A percentile compares a stretch with the other conserved stretches of the same genome.
Conservation (phyloP, 2,329 filamentous ascomycete species). For the Biscogniauxia mediterranea region DNA sequence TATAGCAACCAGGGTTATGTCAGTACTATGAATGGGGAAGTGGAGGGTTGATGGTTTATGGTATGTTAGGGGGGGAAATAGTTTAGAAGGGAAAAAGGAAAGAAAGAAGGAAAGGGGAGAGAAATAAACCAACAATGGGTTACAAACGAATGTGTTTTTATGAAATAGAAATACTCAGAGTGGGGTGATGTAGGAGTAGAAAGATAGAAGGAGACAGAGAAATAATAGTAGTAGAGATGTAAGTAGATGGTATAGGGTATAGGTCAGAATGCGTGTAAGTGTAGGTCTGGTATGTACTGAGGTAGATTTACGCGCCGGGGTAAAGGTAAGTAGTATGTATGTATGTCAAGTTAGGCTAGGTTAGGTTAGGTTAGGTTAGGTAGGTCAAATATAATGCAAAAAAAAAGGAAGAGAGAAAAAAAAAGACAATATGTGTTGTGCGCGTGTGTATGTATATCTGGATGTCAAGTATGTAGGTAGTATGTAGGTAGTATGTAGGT, state of each 20-base stretch:
- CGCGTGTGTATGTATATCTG: not conserved
- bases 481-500: not conserved
- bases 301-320: too few relatives aligned
- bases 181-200: not conserved
- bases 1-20: not conserved
- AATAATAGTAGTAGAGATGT: conserved; percentile 5
- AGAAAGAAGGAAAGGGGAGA: not conserved
- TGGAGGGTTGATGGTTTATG: conserved; percentile 1
- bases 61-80: not conserved
- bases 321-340: conserved; percentile 2
- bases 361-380: too few relatives aligned
- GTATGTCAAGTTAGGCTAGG: not conserved
- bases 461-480: not conserved
- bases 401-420: not conserved
- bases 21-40: not conserved
- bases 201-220: not conserved
- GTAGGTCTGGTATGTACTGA: too few relatives aligned
- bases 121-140: not conserved
- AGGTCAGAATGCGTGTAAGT: not conserved
- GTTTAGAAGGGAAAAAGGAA: not conserved
- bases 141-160: not conserved
- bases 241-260: conserved; percentile 3
- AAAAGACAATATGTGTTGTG: not conserved
- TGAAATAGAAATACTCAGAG: not conserved
- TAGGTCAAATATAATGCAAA: not conserved